Evolutionary conservation across 2,329 filamentous ascomycete genomes (phyloP).

Genomic region (Trichoderma sp.): DNA sequence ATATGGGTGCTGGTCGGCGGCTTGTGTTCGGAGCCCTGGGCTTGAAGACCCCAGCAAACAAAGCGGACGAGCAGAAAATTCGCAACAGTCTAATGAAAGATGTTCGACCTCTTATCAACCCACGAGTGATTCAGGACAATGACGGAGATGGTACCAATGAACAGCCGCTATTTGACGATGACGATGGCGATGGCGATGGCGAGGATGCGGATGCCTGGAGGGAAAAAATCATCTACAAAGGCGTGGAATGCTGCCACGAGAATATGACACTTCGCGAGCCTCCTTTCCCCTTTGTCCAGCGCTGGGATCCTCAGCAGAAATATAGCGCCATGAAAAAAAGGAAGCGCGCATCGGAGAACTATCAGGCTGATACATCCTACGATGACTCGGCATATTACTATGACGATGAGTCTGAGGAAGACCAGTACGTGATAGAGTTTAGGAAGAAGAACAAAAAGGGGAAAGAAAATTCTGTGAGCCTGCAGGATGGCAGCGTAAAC

Average conservation of each 20-base stretch:
- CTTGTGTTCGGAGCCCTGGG: conserved; percentile 72
- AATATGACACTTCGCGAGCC: conserved; percentile 67
- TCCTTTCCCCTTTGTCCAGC: conserved; percentile 84
- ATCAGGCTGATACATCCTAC: conserved; percentile 30
- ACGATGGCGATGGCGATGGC: conserved; percentile 20
- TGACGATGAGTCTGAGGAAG: conserved; percentile 38
- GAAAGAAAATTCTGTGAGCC: conserved; percentile 34
- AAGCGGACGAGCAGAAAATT: conserved; percentile 63
- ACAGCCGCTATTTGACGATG: conserved; percentile 1
- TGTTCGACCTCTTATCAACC: conserved; percentile 41
- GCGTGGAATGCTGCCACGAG: conserved; percentile 80
- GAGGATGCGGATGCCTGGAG: conserved; percentile 65
- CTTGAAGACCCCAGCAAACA: conserved; percentile 63
- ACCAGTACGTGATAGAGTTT: not conserved
- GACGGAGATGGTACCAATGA: not conserved
- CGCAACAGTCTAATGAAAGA: conserved; percentile 57
- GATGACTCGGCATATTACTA: conserved; percentile 29
- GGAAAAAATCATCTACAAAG: conserved; percentile 67
- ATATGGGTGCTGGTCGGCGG: conserved; percentile 61
- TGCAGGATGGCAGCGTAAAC: conserved; percentile 17
- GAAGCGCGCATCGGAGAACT: conserved; percentile 45
- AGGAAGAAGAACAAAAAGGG: conserved; percentile 38
- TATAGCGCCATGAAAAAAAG: conserved; percentile 43
- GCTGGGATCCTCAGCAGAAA: conserved; percentile 77
- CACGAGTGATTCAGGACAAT: conserved; percentile 30